phyloP scores from a whole-genome alignment of 2,329 filamentous ascomycete genomes.

The Pseudocercospora fuligena region DNA sequence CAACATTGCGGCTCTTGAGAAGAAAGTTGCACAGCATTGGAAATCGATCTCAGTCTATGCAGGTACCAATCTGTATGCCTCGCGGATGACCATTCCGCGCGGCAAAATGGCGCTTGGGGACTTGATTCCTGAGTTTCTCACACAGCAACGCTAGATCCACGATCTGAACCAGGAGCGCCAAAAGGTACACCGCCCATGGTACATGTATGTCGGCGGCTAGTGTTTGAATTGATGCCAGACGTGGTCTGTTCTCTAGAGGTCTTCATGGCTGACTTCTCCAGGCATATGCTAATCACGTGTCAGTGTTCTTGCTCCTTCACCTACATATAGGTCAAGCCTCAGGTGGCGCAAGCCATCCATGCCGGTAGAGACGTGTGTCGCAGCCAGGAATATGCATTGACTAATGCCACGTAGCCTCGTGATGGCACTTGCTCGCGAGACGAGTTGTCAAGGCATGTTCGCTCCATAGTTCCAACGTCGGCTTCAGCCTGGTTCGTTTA shows the following conservation, averaged over 20 bases:
- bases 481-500: background rate
- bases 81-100: slow-evolving; percentile 27
- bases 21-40: slow-evolving; percentile 21
- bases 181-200: background rate
- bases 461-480: background rate
- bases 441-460: background rate
- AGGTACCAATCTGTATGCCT: slow-evolving; percentile 29
- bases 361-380: background rate
- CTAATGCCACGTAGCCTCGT: background rate
- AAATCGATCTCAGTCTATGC: slow-evolving; percentile 27
- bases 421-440: background rate
- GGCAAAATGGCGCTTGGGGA: slow-evolving; percentile 29
- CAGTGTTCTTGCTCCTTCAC: background rate
- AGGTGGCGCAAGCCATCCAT: background rate
- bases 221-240: background rate
- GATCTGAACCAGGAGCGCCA: slow-evolving; percentile 20
- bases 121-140: slow-evolving; percentile 24
- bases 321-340: background rate
- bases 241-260: background rate
- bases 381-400: background rate
- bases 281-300: slow-evolving; percentile 4
- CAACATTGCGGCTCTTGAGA: slow-evolving; percentile 9
- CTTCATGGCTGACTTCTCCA: background rate
- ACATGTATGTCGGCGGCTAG: background rate
- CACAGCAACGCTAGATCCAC: slow-evolving; percentile 20